Evolutionary conservation across 2,329 filamentous ascomycete species (phyloP), one percentile per base, ranked within the genome.

Genomic region (Bipolaris victoriae): DNA sequence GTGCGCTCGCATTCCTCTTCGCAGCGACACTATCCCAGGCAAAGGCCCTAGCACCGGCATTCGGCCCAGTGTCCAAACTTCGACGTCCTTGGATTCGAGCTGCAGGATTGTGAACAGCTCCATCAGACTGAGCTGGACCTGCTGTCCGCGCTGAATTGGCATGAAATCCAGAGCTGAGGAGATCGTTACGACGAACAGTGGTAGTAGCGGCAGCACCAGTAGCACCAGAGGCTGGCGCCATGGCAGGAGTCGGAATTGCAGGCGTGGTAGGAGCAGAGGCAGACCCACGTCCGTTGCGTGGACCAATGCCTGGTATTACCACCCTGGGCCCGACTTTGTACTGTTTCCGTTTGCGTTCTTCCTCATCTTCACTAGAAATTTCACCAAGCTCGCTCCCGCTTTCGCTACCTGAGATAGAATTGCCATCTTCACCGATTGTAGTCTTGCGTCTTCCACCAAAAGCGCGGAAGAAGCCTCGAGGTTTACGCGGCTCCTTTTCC

Each of bases 301-400:
- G 62, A 11, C 69, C 63, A 36, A 74, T 65, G 45, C 67, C 58
- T 22, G 72, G 72, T 7, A 75, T 69, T 6, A 75, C 29, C 49
- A 72, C 65, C 49, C 72, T 66, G n/a, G 72, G 72, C 7, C 70
- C 71, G 40, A 74, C 72, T 58, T 66, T 71, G 51, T 74, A 74
- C 65, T 67, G 73, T 64, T 73, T 67, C 22, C 64, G 63, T 40
- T 61, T 45, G 16, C 64, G 67, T 51, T 72, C 69, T 52, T 72
- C 69, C 57, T 72, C 73, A n/a, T 74, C 67, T 26, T 70, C 62
- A 40, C 70, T 70, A 22, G 66, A 69, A 20, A 67, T 46, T 16
- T 68, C 65, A 7, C 65, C 65, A 6, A 64, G 40, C 22, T 73
- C 71, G 40, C 69, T 70, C 2, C 59, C 69, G 31, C 65, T 71